Evolutionary conservation across 2,329 filamentous ascomycete genomes (phyloP).

Genomic region (Hypoxylon sp.): DNA sequence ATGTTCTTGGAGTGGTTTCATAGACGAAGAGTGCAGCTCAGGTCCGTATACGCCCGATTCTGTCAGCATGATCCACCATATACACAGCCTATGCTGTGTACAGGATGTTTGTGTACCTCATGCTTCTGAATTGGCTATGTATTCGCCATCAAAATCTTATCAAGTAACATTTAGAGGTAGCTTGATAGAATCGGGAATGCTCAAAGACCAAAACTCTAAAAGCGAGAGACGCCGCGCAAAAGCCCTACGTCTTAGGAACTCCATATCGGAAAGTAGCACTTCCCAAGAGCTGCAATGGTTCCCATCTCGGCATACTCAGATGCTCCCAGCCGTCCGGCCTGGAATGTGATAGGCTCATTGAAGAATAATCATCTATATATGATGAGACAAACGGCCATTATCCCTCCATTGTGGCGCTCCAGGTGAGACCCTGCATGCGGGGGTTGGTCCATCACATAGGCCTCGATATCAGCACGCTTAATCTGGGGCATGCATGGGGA

Average conservation of each 20-base stretch:
- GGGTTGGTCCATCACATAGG: slow-evolving; percentile 35
- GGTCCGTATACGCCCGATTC: neutral
- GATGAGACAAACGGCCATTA: slow-evolving; percentile 22
- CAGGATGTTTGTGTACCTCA: neutral
- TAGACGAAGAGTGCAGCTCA: slow-evolving; percentile 3
- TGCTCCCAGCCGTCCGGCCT: slow-evolving; percentile 30
- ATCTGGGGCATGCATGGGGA: slow-evolving; percentile 32
- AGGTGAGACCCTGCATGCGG: slow-evolving; percentile 42
- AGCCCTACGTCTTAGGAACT: neutral
- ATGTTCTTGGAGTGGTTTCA: neutral
- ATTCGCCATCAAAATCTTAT: neutral
- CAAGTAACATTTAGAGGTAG: neutral
- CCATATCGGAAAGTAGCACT: slow-evolving; percentile 4
- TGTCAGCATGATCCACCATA: slow-evolving; percentile 5
- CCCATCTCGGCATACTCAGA: slow-evolving; percentile 36
- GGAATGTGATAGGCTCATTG: slow-evolving; percentile 33
- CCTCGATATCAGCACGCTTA: slow-evolving; percentile 36
- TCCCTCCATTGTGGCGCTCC: slow-evolving; percentile 19
- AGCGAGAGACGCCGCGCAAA: neutral
- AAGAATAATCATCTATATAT: slow-evolving; percentile 16
- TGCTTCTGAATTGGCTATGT: neutral
- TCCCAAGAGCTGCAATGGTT: slow-evolving; percentile 20
- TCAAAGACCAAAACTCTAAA: neutral
- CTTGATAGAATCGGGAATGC: neutral
- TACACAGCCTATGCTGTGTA: neutral